Conservation (phyloP, 176 grass and related monocot genomes). For the Chrysopogon serrulatus region DNA sequence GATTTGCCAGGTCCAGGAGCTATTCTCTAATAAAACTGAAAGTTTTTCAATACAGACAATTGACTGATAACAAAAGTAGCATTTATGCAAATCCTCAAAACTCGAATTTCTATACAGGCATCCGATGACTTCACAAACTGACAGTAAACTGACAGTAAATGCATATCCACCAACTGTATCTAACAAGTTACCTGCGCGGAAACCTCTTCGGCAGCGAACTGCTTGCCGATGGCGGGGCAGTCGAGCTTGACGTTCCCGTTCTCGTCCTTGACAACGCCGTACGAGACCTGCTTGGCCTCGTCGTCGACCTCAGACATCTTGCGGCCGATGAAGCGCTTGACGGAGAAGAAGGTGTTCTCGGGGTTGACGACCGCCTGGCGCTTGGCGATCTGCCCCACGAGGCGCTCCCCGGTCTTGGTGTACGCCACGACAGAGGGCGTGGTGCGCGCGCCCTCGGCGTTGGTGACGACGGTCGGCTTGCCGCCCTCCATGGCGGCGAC, state of each 20-base stretch:
- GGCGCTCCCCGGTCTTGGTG: slow-evolving; percentile 76
- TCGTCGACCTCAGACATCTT: slow-evolving; percentile 97
- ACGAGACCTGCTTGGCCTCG: slow-evolving; percentile 96
- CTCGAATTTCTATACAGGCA: background rate
- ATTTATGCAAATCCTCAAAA: background rate
- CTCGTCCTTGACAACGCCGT: slow-evolving; percentile 72
- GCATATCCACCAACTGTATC: background rate
- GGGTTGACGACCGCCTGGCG: slow-evolving; percentile 96
- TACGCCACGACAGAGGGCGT: slow-evolving; percentile 96
- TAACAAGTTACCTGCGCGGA: slow-evolving; percentile 72
- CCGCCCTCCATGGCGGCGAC: slow-evolving; percentile 93
- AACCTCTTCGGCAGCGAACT: slow-evolving; percentile 93
- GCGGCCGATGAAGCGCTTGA: slow-evolving; percentile 94
- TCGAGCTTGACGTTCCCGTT: slow-evolving; percentile 99
- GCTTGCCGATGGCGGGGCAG: slow-evolving; percentile 97
- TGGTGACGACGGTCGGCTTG: slow-evolving; percentile 87
- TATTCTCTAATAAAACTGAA: background rate
- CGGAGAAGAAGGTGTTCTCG: slow-evolving; percentile 99
- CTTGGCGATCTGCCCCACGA: slow-evolving; percentile 96
- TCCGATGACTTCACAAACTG: background rate
- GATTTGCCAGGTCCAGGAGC: background rate
- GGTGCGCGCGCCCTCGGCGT: slow-evolving; percentile 87
- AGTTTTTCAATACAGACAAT: background rate
- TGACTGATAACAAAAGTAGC: background rate
- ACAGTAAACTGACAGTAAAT: background rate